Evolutionary conservation across 768 basidiomycete genomes (phyloP), one percentile per base, ranked within the genome.

Genomic region (Albatrellus ellisii): DNA sequence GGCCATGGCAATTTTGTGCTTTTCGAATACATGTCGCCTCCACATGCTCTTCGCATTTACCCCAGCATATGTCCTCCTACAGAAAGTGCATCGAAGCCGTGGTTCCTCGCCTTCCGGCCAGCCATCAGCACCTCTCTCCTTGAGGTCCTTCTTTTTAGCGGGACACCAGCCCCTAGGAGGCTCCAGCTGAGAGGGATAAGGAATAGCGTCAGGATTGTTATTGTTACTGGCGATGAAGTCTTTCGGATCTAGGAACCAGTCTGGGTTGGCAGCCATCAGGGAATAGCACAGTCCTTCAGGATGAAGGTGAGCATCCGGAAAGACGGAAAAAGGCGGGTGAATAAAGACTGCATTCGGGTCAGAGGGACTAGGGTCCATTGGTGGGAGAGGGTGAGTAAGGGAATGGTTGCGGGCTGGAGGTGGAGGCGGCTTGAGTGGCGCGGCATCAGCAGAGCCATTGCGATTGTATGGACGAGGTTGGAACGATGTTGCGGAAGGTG

Each of bases 1-100:
- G 27, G 83, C 70, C 86, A 89, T 88, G 28, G 85, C 82, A 53
- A 89, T 83, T 60, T 85, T 87, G 58, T 89, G 85, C 55, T 88
- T 87, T 61, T 89, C 86, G 48, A 80, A 86, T 24, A 89, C 85
- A 57, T 89, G 85, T 36, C 85, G 69, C 45, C 85, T 65, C 85
- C 85, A 89, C 85, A 89, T 89, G 54, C 84, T 87, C 61, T 88
- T 87, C 5, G 85, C 86, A 55, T 89, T 89, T 25, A 85, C 81
- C 9, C 85, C 85, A 3, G 84, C 80, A 52, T 89, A 89, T 4
- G 77, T 80, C 49, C 86, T 70, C 50, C 86, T 65, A 52, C 85
- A 89, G 54, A 89, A 87, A 1, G 85, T 88, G 60, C 85, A 89
- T 36, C 85, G 69, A 20, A 89, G 67, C 14, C 80, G 64, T 6